Conservation (phyloP, 129 eudicot genomes). For the Flaveria sonorensis region DNA sequence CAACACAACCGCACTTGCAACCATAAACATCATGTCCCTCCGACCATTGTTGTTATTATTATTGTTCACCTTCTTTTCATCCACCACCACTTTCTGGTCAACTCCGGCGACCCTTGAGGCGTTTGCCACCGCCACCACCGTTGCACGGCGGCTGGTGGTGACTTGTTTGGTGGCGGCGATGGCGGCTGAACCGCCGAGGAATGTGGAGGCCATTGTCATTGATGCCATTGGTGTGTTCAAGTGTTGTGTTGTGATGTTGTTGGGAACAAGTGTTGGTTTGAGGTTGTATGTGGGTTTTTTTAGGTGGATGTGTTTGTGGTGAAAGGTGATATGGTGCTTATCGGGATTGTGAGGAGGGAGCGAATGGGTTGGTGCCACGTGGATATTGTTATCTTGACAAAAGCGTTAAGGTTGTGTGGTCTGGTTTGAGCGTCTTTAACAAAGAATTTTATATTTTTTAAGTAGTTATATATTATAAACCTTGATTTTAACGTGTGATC, state of each 20-base stretch:
- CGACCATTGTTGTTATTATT: constrained; percentile 41
- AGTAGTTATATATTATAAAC: no score
- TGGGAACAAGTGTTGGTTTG: background rate
- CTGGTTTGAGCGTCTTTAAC: no score
- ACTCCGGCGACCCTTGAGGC: constrained; percentile 42
- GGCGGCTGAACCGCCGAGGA: constrained; percentile 61
- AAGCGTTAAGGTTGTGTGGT: background rate
- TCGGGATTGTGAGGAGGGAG: constrained; percentile 27
- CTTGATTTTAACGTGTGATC: no score
- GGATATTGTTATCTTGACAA: constrained; percentile 41
- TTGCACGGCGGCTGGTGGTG: constrained; percentile 45
- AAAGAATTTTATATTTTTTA: no score
- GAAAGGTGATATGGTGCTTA: constrained; percentile 54
- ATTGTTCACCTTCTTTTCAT: constrained; percentile 30
- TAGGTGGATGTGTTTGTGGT: background rate
- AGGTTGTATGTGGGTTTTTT: background rate
- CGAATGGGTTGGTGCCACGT: constrained; percentile 59
- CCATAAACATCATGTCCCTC: constrained; percentile 74
- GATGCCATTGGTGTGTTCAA: constrained; percentile 26
- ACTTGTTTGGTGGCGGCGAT: constrained; percentile 39
- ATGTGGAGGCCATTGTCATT: constrained; percentile 66
- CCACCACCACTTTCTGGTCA: constrained; percentile 28
- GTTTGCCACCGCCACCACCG: constrained; percentile 41
- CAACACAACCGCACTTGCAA: constrained; percentile 62
- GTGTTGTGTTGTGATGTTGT: background rate